A percentile compares a stretch with the other conserved stretches of the same genome.
phyloP scores from a whole-genome alignment of 2,329 filamentous ascomycete species.

The Epichloe coenophiala region DNA sequence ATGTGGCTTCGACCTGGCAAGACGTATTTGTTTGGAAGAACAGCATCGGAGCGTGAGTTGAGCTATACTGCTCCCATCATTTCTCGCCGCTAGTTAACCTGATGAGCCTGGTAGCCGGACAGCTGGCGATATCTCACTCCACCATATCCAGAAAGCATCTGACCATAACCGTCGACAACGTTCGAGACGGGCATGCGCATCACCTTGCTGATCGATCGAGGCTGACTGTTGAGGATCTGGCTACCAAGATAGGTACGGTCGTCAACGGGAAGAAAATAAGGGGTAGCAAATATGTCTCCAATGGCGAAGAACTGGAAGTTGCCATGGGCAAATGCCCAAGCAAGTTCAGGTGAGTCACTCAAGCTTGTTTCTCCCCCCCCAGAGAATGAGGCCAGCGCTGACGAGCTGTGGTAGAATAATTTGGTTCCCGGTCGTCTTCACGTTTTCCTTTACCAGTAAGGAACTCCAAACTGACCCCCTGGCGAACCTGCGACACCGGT shows the following conservation, averaged over 20 bases:
- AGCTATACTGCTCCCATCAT: too few species aligned
- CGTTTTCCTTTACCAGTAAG: slow-evolving; percentile 55
- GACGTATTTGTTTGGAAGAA: slow-evolving; percentile 74
- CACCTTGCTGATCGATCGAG: slow-evolving; percentile 51
- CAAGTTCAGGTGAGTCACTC: slow-evolving; percentile 37
- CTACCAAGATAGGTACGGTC: slow-evolving; percentile 73
- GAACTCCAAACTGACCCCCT: slow-evolving; percentile 56
- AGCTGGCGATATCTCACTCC: slow-evolving; percentile 60
- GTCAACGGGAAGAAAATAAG: slow-evolving; percentile 62
- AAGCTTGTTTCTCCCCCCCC: too few species aligned
- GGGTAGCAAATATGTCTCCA: slow-evolving; percentile 44
- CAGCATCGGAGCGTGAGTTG: slow-evolving; percentile 46
- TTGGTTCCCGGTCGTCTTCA: slow-evolving; percentile 73
- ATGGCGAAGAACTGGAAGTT: slow-evolving; percentile 41
- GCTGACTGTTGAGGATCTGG: slow-evolving; percentile 62
- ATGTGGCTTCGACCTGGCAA: slow-evolving; percentile 81
- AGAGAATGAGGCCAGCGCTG: not conserved
- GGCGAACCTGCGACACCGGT: slow-evolving; percentile 42
- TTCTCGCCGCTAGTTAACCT: not conserved
- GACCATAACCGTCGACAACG: slow-evolving; percentile 55
- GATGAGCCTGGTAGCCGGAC: slow-evolving; percentile 36
- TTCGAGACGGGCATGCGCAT: slow-evolving; percentile 52
- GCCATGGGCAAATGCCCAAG: slow-evolving; percentile 58
- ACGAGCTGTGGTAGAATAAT: slow-evolving; percentile 39
- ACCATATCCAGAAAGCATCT: slow-evolving; percentile 84